Percentiles rank a stretch among this genome's conserved stretches.
phyloP scores from a whole-genome alignment of 179 eudicot species.

The Monotropa hypopitys region DNA sequence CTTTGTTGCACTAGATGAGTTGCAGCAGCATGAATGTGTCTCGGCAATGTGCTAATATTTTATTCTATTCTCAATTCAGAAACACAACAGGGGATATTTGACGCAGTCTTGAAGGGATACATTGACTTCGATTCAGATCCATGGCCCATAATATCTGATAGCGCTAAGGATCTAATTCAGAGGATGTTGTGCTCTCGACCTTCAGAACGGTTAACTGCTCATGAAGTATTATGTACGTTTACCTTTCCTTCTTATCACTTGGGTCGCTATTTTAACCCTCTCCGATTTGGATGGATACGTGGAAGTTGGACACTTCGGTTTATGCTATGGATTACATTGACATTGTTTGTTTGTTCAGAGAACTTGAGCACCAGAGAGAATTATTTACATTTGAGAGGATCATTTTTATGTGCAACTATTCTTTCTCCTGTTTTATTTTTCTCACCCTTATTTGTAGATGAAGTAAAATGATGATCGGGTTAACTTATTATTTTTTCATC shows the following conservation, averaged over 20 bases:
- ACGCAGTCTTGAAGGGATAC: constrained; percentile 67
- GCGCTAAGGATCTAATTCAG: constrained; percentile 72
- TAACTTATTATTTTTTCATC: neutral
- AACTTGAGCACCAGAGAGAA: neutral
- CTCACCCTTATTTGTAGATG: neutral
- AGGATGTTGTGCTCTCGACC: constrained; percentile 61
- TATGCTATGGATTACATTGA: neutral
- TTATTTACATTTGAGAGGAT: neutral
- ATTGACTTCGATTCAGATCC: constrained; percentile 87
- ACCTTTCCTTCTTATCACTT: neutral
- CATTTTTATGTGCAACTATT: neutral
- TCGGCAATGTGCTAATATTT: neutral
- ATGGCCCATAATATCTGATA: constrained; percentile 73
- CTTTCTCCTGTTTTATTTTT: neutral
- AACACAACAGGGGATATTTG: constrained; percentile 92
- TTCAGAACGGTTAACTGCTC: constrained; percentile 65
- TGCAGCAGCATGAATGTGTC: neutral
- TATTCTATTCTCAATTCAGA: constrained; percentile 29
- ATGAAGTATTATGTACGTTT: constrained; percentile 66
- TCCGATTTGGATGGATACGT: neutral
- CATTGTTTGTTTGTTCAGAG: neutral
- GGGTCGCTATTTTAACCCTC: neutral
- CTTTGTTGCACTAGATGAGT: neutral
- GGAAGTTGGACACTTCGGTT: neutral
- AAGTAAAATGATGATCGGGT: neutral